Base-by-base conservation (phyloP, 1,284 basidiomycete species). In the Neonothopanus nambi region DNA sequence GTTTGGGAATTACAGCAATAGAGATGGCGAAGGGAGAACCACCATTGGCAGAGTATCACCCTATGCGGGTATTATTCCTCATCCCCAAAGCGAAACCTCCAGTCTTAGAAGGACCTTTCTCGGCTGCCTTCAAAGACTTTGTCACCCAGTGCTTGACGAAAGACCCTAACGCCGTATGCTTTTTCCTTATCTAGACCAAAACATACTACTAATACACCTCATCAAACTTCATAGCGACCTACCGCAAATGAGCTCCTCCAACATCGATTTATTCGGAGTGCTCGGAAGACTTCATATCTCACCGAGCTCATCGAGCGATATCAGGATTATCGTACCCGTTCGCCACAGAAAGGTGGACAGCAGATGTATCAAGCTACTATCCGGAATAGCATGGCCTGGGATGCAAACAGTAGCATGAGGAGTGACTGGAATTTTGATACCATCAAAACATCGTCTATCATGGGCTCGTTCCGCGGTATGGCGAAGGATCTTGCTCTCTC, bases 401-500 rank as follows among this genome's bases (percentile, higher is more conserved):
- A 89, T 57, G 69, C 68, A 41, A 82, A 79, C 55, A 80, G 78
- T 35, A 92, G 91, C 2, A 79, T 95, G 67, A 82, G 84, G 64
- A 93, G 89, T 64, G 93, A 95, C 59, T 98, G 95, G 95, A 93
- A 93, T 68, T 99, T 98, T 69, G 94, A 97, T 61, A 98, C 93
- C 1, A 77, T 96, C 61, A 86, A 82, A 59, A 82, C 86, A 30
- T 78, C 84, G 11, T 81, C 85, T 23, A 83, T 82, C 15, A 85
- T 90, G 83, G 88, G 87, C 45, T 85, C 87, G 2, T 82, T 85
- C 66, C 80, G 79, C 54, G 85, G 78, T 57, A 84, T 85, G 75
- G 77, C 82, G 5, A 82, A 78, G 60, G 87, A 88, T 61, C 69
- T 88, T 23, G 67, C 79, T 78, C n/a, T 70, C 74, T 15, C 83